Evolutionary conservation across 2,329 filamentous ascomycete genomes (phyloP).

Genomic region (Chaetomiaceae sp.): DNA sequence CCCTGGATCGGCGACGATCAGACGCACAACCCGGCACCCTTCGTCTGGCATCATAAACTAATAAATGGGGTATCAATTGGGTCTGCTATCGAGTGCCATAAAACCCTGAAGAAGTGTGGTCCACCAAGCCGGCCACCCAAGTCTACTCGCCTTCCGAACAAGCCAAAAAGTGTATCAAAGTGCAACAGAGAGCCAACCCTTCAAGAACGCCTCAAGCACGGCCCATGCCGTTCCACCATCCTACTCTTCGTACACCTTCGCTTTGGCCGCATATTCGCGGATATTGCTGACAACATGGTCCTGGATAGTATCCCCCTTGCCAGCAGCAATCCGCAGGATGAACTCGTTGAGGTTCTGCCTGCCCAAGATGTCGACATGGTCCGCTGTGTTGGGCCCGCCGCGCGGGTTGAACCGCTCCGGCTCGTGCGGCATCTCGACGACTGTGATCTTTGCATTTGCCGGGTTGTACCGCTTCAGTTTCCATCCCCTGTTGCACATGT

Average conservation of each 20-base stretch:
- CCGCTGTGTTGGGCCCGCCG: constrained; percentile 65
- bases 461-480: constrained; percentile 91
- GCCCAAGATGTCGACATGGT: constrained; percentile 95
- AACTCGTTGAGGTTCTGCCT: constrained; percentile 85
- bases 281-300: constrained; percentile 80
- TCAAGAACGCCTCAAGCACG: too few relatives aligned
- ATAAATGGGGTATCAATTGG: background rate
- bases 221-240: too few relatives aligned
- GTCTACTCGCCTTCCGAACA: background rate
- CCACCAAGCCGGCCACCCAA: background rate
- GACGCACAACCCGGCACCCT: background rate
- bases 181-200: background rate
- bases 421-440: constrained; percentile 95
- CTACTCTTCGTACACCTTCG: constrained; percentile 71
- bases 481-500: constrained; percentile 98
- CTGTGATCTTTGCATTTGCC: constrained; percentile 71
- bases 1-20: background rate
- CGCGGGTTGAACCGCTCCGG: constrained; percentile 87
- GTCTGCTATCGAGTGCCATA: background rate
- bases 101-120: background rate
- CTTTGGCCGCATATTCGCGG: constrained; percentile 71
- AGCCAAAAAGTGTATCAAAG: background rate
- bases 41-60: background rate
- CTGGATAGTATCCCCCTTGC: constrained; percentile 72
- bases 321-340: constrained; percentile 79